Evolutionary conservation across 306 rosid genomes (phyloP), one percentile per base, ranked within the genome.

Genomic region (Trifolium dubium): DNA sequence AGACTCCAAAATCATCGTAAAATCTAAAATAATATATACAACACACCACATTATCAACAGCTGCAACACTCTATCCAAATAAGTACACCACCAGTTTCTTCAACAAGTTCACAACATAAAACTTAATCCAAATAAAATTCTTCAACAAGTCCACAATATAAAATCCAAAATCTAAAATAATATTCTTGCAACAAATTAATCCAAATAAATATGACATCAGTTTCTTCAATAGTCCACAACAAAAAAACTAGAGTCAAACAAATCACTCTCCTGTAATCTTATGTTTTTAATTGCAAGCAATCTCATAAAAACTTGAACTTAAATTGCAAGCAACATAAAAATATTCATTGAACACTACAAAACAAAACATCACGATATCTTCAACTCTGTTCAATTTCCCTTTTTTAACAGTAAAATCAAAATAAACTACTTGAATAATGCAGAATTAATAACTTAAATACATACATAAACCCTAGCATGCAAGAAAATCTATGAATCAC

Each of bases 71-170:
- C n/a, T 31, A 58, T 50, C 51, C 29, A 64, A 13, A 76, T 34
- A 10, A 35, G 41, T 9, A 66, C 30, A 15, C 19, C 66, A 70
- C 28, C 31, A 64, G 39, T 75, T 34, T 51, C 60, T 43, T 54
- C 56, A 70, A 41, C 14, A 32, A 17, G 34, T 63, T 69, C 56
- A 35, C 66, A 49, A 10, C 13, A 61, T 41, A 69, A 74, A 74
- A 32, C 35, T 32, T 23, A 23, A 23, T 23, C 23, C 23, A 23
- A 23, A 23, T 23, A 23, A 23, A 23, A 23, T 23, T 23, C 23
- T 23, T 23, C 23, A 23, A 23, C 23, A 23, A 23, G 23, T 23
- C 23, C 23, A 23, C 23, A 0, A 23, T 23, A 23, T 23, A 23
- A 23, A 23, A 23, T 23, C 23, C 23, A 69, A 49, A 55, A 65